Percentiles rank a stretch among this genome's conserved stretches.
These are phyloP conservation scores for Lumnitzera littorea DNA, from an alignment of 345 rosid species.

Conservation along the genomic window DNA sequence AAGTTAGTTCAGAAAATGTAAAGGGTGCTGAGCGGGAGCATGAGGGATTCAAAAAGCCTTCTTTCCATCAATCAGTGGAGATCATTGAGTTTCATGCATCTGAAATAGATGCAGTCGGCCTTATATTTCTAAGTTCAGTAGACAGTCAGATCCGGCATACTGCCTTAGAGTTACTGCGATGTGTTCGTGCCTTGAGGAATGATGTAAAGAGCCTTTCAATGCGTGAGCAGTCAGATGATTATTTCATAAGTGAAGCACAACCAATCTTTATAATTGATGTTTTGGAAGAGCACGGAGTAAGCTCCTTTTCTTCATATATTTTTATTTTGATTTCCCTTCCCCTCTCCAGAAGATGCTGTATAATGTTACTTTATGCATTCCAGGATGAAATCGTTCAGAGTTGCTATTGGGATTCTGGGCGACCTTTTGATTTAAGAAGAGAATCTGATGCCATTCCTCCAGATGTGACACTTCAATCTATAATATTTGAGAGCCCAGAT, in stretches of 20 bases:
- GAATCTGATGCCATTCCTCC: constrained; percentile 91
- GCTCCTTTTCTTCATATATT: constrained; percentile 7
- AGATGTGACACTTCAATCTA: constrained; percentile 89
- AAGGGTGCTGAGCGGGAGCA: constrained; percentile 38
- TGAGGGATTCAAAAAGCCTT: constrained; percentile 62
- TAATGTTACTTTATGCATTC: constrained; percentile 6
- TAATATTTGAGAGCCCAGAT: constrained; percentile 93
- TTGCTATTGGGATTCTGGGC: constrained; percentile 93
- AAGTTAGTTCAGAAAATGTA: constrained; percentile 35
- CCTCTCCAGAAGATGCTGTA: background rate
- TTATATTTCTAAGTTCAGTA: constrained; percentile 85
- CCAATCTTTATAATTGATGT: constrained; percentile 93
- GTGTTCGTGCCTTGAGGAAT: constrained; percentile 92
- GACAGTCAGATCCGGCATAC: constrained; percentile 98
- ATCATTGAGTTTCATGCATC: constrained; percentile 78
- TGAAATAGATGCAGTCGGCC: constrained; percentile 96
- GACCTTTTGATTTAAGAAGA: constrained; percentile 83
- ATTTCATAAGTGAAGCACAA: constrained; percentile 63
- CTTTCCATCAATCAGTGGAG: constrained; percentile 65
- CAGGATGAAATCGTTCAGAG: constrained; percentile 99
- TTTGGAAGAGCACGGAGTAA: constrained; percentile 96
- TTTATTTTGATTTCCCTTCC: background rate
- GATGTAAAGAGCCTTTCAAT: constrained; percentile 61
- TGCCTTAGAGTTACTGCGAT: constrained; percentile 87
- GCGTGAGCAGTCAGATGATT: constrained; percentile 52